A percentile compares a stretch with the other conserved stretches of the same genome.
phyloP scores from a whole-genome alignment of 2,329 filamentous ascomycete genomes.

The Dendryphion nanum region DNA sequence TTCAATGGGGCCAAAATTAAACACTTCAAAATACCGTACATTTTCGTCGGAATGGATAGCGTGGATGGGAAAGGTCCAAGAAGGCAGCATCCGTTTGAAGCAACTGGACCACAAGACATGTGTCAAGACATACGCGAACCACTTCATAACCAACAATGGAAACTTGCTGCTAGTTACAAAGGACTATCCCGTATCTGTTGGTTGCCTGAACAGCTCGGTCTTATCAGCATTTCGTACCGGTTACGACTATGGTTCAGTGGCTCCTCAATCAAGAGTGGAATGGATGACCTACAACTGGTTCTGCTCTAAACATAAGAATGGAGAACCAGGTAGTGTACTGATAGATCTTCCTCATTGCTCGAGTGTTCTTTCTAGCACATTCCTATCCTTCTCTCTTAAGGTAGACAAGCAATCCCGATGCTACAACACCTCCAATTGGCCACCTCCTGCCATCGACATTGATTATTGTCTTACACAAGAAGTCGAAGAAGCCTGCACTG shows the following conservation, averaged over 20 bases:
- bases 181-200: no score
- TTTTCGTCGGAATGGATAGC: neutral
- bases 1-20: neutral
- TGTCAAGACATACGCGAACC: no score
- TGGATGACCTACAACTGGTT: neutral
- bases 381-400: neutral
- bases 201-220: no score
- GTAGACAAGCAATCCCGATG: neutral
- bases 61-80: neutral
- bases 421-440: neutral
- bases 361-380: neutral
- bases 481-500: neutral
- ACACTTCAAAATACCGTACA: neutral
- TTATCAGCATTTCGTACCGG: no score
- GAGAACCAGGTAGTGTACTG: no score
- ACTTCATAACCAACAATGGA: no score
- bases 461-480: neutral
- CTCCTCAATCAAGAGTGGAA: no score
- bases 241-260: no score
- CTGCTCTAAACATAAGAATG: no score
- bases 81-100: neutral
- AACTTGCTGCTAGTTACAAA: no score
- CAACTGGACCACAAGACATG: no score
- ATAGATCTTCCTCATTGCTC: no score
- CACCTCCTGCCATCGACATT: neutral